Percentiles rank a stretch among this genome's conserved stretches.
phyloP scores from a whole-genome alignment of 2,329 filamentous ascomycete species.

The Fusarium sp. region DNA sequence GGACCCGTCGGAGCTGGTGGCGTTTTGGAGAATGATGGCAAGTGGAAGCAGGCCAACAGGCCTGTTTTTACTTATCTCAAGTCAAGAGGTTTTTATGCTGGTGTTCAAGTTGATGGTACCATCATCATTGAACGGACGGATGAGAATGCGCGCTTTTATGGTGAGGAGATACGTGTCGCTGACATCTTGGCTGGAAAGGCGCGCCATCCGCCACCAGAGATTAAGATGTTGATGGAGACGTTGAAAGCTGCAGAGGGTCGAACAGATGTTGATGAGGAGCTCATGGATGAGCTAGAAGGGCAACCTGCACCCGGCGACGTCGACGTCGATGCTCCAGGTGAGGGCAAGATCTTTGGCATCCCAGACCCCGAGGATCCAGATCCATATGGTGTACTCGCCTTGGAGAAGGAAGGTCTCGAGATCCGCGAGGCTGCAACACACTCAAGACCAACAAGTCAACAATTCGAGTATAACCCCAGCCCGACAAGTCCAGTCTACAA shows the following conservation, averaged over 20 bases:
- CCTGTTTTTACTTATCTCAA: constrained; percentile 79
- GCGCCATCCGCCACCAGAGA: constrained; percentile 39
- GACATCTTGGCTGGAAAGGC: constrained; percentile 61
- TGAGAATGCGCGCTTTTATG: constrained; percentile 89
- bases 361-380: constrained; percentile 53
- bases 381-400: constrained; percentile 52
- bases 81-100: constrained; percentile 86
- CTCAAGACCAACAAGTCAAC: constrained; percentile 49
- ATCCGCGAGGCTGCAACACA: constrained; percentile 52
- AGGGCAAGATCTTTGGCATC: constrained; percentile 50
- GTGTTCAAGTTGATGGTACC: constrained; percentile 87
- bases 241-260: constrained; percentile 51
- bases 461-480: constrained; percentile 53
- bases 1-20: constrained; percentile 77
- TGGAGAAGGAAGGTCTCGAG: constrained; percentile 52
- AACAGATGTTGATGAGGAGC: constrained; percentile 46
- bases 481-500: constrained; percentile 52
- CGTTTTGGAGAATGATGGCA: constrained; percentile 70
- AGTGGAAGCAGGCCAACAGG: constrained; percentile 62
- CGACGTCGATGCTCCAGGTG: constrained; percentile 44
- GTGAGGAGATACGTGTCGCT: constrained; percentile 61
- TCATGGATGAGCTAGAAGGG: constrained; percentile 51
- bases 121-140: constrained; percentile 84
- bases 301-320: constrained; percentile 53
- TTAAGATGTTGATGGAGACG: constrained; percentile 50